Evolutionary conservation across 352 stramenopile species (phyloP).

Genomic region (Hyaloperonospora arabidopsidis): DNA sequence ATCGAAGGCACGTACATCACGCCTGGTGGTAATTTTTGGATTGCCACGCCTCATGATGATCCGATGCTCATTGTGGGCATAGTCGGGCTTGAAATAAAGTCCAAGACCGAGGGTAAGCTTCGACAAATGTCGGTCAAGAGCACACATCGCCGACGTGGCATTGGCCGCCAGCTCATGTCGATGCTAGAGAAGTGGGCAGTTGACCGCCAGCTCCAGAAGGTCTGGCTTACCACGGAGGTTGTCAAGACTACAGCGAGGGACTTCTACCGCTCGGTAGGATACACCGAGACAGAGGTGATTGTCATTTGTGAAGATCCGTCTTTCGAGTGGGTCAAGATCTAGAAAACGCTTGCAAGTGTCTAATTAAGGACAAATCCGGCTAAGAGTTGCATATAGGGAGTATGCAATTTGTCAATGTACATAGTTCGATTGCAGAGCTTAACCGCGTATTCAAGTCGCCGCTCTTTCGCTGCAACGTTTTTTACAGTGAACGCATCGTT

Average conservation of each 20-base stretch:
- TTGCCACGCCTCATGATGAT: slow-evolving; percentile 21
- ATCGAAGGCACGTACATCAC: slow-evolving; percentile 30
- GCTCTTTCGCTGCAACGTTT: too few relatives aligned
- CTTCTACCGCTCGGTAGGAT: slow-evolving; percentile 24
- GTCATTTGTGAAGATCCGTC: slow-evolving; percentile 11
- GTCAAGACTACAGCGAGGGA: slow-evolving; percentile 14
- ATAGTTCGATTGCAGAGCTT: too few relatives aligned
- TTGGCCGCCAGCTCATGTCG: slow-evolving; percentile 24
- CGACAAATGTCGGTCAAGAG: slow-evolving; percentile 33
- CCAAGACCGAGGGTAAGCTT: slow-evolving; percentile 24
- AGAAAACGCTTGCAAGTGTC: too few relatives aligned
- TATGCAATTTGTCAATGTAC: too few relatives aligned
- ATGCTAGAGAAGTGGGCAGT: slow-evolving; percentile 28
- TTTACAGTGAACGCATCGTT: too few relatives aligned
- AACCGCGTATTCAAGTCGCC: too few relatives aligned
- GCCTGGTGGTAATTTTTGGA: slow-evolving; percentile 36
- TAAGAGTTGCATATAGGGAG: too few relatives aligned
- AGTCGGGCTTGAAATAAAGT: slow-evolving; percentile 28
- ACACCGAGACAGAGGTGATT: slow-evolving; percentile 9
- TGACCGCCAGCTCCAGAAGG: slow-evolving; percentile 9
- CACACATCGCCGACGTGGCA: slow-evolving; percentile 25
- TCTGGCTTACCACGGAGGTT: slow-evolving; percentile 26
- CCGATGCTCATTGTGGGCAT: slow-evolving; percentile 22
- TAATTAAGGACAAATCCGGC: too few relatives aligned
- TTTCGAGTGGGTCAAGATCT: background rate